Conservation (phyloP, 2,329 filamentous ascomycete species). For the Chrysoporthe cubensis region DNA sequence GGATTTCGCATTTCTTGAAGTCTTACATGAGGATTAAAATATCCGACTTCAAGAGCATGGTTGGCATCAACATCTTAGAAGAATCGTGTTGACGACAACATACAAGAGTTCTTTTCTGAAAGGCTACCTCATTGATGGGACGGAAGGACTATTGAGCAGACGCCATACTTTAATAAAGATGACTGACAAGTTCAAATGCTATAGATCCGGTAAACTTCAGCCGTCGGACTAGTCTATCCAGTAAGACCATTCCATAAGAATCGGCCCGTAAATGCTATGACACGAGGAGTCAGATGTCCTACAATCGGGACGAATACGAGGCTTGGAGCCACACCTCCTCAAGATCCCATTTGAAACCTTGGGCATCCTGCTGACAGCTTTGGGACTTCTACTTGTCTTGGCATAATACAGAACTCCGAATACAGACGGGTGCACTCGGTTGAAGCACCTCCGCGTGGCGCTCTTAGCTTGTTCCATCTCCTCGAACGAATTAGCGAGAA, state of each 20-base stretch:
- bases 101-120: not conserved
- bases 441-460: not conserved
- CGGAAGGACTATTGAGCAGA: not conserved
- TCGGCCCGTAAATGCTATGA: not conserved
- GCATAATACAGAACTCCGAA: not conserved
- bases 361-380: not conserved
- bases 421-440: not conserved
- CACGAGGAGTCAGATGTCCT: not conserved
- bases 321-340: not conserved
- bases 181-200: not conserved
- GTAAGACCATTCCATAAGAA: not conserved
- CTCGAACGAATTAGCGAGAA: not conserved
- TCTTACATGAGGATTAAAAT: not conserved
- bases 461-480: not conserved
- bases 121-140: not conserved
- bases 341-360: not conserved
- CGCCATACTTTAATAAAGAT: not conserved
- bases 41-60: not conserved
- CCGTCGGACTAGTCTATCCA: not conserved
- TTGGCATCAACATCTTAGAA: not conserved
- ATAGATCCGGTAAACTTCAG: not conserved
- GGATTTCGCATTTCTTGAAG: not conserved
- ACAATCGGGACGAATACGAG: slow-evolving; percentile 5
- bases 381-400: not conserved
- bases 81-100: not conserved